Evolutionary conservation across 2,329 filamentous ascomycete genomes (phyloP).

Genomic region (Blastomyces emzantsi): DNA sequence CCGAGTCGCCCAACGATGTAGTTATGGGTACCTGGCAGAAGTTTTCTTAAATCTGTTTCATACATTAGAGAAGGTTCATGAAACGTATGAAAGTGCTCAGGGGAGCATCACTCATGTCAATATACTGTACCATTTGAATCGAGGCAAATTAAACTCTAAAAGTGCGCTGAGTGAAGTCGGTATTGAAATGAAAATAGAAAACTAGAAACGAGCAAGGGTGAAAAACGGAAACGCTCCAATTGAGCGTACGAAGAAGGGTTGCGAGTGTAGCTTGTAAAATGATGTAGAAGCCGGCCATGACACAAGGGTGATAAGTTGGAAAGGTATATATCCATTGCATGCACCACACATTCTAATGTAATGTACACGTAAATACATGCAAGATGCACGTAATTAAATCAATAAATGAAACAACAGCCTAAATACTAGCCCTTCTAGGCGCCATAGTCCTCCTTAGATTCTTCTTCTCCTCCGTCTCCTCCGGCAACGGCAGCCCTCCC

Average conservation of each 20-base stretch:
- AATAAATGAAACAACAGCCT: conserved; percentile 15
- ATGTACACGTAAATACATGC: background rate
- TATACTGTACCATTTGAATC: background rate
- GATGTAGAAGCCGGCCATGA: background rate
- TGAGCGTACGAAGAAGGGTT: background rate
- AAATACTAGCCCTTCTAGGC: conserved; percentile 69
- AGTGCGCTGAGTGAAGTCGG: background rate
- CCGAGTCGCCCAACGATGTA: background rate
- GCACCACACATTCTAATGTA: background rate
- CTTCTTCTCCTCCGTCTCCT: conserved; percentile 69
- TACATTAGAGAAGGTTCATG: background rate
- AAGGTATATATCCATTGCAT: background rate
- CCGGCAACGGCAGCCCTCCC: conserved; percentile 61
- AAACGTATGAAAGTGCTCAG: too few relatives aligned
- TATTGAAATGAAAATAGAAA: background rate
- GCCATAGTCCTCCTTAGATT: conserved; percentile 70
- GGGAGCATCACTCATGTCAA: background rate
- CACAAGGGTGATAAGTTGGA: background rate
- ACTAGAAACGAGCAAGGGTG: background rate
- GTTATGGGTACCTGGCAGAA: background rate
- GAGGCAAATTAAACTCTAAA: background rate
- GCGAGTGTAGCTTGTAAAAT: background rate
- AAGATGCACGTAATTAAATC: background rate
- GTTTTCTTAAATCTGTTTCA: background rate
- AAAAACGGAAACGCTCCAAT: background rate